Evolutionary conservation across 2,329 filamentous ascomycete species (phyloP), one percentile per base, ranked within the genome.

Genomic region (Samsoniella hepiali): DNA sequence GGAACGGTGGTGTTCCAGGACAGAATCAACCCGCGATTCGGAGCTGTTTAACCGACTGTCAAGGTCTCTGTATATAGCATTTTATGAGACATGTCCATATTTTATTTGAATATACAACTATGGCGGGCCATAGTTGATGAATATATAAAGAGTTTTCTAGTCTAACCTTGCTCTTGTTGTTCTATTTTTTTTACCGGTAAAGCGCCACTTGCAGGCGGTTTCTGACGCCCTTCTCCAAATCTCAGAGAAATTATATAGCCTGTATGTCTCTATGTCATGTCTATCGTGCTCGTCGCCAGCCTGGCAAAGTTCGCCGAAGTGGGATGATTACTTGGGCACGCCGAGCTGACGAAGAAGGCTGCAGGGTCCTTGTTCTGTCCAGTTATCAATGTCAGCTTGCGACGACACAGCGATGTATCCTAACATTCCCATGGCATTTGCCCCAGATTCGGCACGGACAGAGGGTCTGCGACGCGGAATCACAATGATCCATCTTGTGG

Each of bases 361-460:
- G 11, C 44, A 36, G 27, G 40, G 34, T 7, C 58, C 63, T 36
- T 60, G 63, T 1, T 56, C 42, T 6, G 42, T 57, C 63, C 63
- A 64, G 3, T 57, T 64, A 8, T 64, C 63, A 57, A 61, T 57
- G 9, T 57, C 63, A 10, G n/a, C 42, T 47, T 64, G 29, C 31
- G 57, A 60, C 2, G 63, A 47, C 13, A 64, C 63, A 15, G 51
- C 57, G n/a, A 64, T 62, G 51, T 56, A 50, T 7, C 81, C 81
- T 57, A 83, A 59, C 80, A 83, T 82, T 1, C 78, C 80, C 1
- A 75, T 73, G 0, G 79, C 73, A 66, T 82, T 82, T 1, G 77
- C 77, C 47, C 75, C 78, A 1, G 75, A 71, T 0, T 74, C 76
- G 10, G 32, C 56, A 10, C 73, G 68, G 17, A 75, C 71, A 0